Conservation (phyloP, 805 yeast genomes). For the Metschnikowia corniflorae region DNA sequence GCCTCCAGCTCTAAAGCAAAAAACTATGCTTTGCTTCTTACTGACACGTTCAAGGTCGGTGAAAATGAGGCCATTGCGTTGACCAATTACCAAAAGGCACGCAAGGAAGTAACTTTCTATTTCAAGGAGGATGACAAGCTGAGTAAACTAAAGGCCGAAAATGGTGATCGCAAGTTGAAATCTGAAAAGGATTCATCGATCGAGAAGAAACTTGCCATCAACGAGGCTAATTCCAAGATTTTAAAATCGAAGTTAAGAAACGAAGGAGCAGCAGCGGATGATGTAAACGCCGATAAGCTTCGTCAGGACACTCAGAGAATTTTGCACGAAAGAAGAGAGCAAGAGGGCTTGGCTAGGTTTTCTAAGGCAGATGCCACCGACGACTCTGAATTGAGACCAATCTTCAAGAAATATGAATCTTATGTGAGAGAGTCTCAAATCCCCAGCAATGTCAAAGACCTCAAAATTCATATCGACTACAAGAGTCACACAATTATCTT, state of each 20-base stretch:
- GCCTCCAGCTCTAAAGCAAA: constrained; percentile 48
- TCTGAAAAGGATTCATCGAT: constrained; percentile 37
- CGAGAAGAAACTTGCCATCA: constrained; percentile 28
- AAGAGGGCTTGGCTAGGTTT: constrained; percentile 80
- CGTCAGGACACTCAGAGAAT: constrained; percentile 80
- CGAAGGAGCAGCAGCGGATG: constrained; percentile 70
- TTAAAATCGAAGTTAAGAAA: constrained; percentile 76
- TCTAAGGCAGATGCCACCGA: constrained; percentile 74
- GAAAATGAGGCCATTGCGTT: constrained; percentile 58
- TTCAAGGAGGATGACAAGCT: constrained; percentile 70
- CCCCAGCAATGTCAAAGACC: constrained; percentile 76
- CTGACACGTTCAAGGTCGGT: constrained; percentile 77
- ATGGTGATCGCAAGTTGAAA: constrained; percentile 25
- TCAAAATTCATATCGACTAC: constrained; percentile 82
- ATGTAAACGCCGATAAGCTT: constrained; percentile 61
- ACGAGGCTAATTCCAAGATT: constrained; percentile 55
- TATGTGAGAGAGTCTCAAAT: constrained; percentile 91
- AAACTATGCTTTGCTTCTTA: constrained; percentile 65
- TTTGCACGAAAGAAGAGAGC: constrained; percentile 79
- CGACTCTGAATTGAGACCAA: constrained; percentile 57
- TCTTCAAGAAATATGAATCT: constrained; percentile 91
- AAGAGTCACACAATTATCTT: constrained; percentile 84
- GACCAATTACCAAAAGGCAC: constrained; percentile 69
- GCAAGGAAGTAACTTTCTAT: constrained; percentile 77
- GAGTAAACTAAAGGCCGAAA: constrained; percentile 16